Percentiles rank a stretch among this genome's conserved stretches.
phyloP scores from a whole-genome alignment of 495 filamentous ascomycete species.

The Mytilinidion resinicola region DNA sequence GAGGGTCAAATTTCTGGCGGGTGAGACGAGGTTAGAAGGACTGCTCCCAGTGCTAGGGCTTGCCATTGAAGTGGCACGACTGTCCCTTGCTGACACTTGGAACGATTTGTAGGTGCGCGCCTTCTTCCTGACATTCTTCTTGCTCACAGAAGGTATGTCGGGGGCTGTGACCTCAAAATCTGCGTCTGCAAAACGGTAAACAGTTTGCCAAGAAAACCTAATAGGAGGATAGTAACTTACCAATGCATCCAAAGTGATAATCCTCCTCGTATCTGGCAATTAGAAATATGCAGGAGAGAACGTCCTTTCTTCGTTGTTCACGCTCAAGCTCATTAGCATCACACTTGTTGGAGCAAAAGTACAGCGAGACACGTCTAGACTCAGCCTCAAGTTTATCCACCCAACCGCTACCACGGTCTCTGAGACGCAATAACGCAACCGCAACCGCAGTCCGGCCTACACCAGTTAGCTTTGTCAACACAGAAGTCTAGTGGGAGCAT shows the following conservation, averaged over 20 bases:
- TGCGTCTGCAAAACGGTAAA: too few species aligned
- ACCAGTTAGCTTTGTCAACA: slow-evolving; percentile 26
- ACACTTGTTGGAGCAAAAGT: too few species aligned
- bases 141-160: too few species aligned
- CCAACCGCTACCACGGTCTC: neutral
- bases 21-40: too few species aligned
- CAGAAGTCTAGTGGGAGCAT: neutral
- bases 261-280: slow-evolving; percentile 10
- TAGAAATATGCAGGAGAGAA: neutral
- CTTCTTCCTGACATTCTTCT: too few species aligned
- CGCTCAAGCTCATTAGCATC: neutral
- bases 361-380: neutral
- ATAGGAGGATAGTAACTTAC: neutral
- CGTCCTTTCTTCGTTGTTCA: neutral
- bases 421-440: neutral
- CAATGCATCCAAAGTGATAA: neutral
- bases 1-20: too few species aligned
- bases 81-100: too few species aligned
- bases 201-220: too few species aligned
- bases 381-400: neutral
- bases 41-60: too few species aligned
- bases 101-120: too few species aligned
- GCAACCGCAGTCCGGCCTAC: slow-evolving; percentile 41
- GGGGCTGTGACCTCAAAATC: too few species aligned
- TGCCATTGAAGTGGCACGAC: too few species aligned